Evolutionary conservation across 2,329 filamentous ascomycete species (phyloP).

Genomic region (Ascochyta rabiei): DNA sequence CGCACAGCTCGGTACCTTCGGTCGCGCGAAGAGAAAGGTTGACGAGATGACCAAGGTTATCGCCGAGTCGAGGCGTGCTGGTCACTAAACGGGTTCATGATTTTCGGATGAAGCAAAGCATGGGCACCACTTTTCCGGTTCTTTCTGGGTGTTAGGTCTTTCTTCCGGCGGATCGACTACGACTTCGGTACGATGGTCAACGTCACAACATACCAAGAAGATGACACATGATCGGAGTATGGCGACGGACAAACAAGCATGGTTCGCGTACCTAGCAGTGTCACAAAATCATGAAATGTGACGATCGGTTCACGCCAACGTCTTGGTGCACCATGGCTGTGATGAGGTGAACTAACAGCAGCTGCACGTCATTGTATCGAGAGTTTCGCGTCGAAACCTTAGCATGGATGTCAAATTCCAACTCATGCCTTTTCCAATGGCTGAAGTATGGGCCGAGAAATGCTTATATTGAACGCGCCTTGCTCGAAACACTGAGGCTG

Average conservation of each 20-base stretch:
- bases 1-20: constrained; percentile 89
- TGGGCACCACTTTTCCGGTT: constrained; percentile 42
- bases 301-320: constrained; percentile 45
- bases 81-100: constrained; percentile 61
- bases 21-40: constrained; percentile 99
- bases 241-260: constrained; percentile 36
- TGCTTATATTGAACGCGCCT: constrained; percentile 65
- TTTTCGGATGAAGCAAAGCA: constrained; percentile 33
- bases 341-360: constrained; percentile 9
- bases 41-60: constrained; percentile 99
- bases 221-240: constrained; percentile 44
- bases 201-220: constrained; percentile 37
- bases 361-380: not conserved
- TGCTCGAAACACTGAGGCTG: constrained; percentile 43
- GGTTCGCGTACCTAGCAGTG: constrained; percentile 43
- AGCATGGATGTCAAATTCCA: constrained; percentile 99
- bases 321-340: constrained; percentile 11
- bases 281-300: constrained; percentile 47
- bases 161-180: constrained; percentile 40
- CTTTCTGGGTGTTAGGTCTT: constrained; percentile 45
- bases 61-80: constrained; percentile 85
- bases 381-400: not conserved
- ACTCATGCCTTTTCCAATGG: constrained; percentile 76
- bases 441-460: constrained; percentile 99
- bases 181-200: constrained; percentile 29